Base-by-base conservation (phyloP, 805 yeast genomes). In the Metschnikowia gelsemii region DNA sequence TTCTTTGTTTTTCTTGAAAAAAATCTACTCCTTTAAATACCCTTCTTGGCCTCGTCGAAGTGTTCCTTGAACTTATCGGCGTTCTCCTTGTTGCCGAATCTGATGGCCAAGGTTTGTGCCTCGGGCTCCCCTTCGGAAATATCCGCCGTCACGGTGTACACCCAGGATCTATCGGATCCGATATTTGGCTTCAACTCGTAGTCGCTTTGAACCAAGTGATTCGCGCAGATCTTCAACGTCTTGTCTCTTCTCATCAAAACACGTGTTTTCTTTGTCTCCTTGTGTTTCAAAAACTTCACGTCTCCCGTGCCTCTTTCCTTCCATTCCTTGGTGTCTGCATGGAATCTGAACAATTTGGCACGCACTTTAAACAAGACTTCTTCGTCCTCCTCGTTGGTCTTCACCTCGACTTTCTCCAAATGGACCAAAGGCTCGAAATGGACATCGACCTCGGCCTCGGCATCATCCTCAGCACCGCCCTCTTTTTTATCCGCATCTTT, bases 271-370 rank as follows among this genome's bases (percentile, higher is more conserved):
- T 79, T 77, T 45, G 87, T 73, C 48, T 71, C 70, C 68, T 88
- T 89, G 74, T 91, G 96, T 73, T 91, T 76, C 64, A 93, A 80
- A 69, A 93, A 87, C 71, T 93, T 88, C 57, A 89, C 96, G 62
- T 93, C 99, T 61, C 99, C 99, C 25, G 96, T 88, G 58, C 99
- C 99, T 75, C 99, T 87, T 77, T 93, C 99, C 69, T 93, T 93
- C 99, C 99, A 93, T 71, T 93, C 98, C 61, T 83, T 84, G 40
- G 82, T 58, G 46, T 88, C 96, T 31, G 81, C 76, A 58, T 82
- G 82, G 74, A 85, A 91, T 70, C 88, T 85, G 76, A 91, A 93
- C 62, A 93, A 76, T 71, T 93, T 93, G 54, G 99, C 97, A 63
- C 99, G 79, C 55, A 87, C 87, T 70, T 93, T 93, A 71, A 70